Evolutionary conservation across 257 asterid species (phyloP), one percentile per base, ranked within the genome.

Genomic region (Lycium ferocissimum): DNA sequence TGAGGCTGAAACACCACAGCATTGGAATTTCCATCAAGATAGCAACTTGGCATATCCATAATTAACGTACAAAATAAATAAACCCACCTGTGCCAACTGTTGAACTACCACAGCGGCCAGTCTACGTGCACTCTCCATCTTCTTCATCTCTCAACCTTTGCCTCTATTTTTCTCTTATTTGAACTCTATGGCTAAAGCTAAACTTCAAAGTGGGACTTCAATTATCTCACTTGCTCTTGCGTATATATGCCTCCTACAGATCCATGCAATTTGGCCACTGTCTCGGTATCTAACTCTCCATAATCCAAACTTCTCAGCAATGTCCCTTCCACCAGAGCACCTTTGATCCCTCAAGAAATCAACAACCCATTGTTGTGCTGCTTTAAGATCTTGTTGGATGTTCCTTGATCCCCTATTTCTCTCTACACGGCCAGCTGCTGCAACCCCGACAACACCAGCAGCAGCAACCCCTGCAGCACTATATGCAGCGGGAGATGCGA

Each of bases 1-100:
- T 93, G 92, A n/a, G 97, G 95, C 71, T 98, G 93, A 82, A 94
- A 94, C 88, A 94, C 98, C 66, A 93, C 95, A 0, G 97, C 97
- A 85, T 96, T 97, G 2, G 92, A 92, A 85, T 93, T 93, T 10
- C 97, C 97, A 53, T 92, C 97, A 43, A 96, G 88, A 69, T 82
- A 59, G 85, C 87, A 88, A 67, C 90, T 76, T 78, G 93, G 95
- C 45, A 89, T 90, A 8, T 96, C 98, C 97, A 96, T 95, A 66
- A 66, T 65, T 33, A 66, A 33, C n/a, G 10, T 66, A 33, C n/a
- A 43, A 26, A 43, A 43, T 43, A 43, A 72, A 72, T 72, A 10
- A 45, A 9, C 37, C 57, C 8, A 43, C 37, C 57, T n/a, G 57
- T 72, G 80, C 8, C 47, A 66, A 66, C 80, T 43, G 80, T 10